Base-by-base conservation (phyloP, 2,329 filamentous ascomycete species). In the Teratosphaeria nubilosa region DNA sequence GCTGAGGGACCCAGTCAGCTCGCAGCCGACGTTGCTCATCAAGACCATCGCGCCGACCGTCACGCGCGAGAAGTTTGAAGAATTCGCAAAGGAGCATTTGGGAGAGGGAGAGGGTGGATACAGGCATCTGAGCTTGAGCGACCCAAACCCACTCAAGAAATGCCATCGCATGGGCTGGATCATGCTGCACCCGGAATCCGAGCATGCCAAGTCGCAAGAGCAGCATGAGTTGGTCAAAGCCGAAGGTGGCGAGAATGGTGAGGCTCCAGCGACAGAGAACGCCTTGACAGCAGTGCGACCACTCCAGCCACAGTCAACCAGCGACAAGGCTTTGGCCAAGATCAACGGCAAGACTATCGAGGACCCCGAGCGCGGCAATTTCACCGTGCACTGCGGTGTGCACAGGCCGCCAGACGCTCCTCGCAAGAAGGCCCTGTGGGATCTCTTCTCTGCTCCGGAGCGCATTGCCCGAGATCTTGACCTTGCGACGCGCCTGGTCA, bases 91-190 rank as follows among this genome's bases (percentile, higher is more conserved):
- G 70, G 91, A 96, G 72, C 88, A 96, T 70, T 82, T 97, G 3
- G 91, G 92, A 14, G 91, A 96, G 68, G 87, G 86, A 53, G 87
- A 94, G 63, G 91, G 91, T 56, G 92, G 92, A 2, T 96, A 94
- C 77, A 95, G 92, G 70, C 97, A 92, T 86, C 80, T 99, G 5
- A 97, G 92, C 34, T 81, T 99, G 54, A 96, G 91, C 65, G 94
- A 99, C 68, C 94, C 94, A 0, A 99, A 99, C 69, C 94, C 94
- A 1, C 87, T 90, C 68, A 99, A 99, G 76, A 88, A 95, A 63
- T 99, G 91, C 69, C 94, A 99, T 71, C 87, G 94, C 24, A 97
- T 99, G 73, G 94, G 94, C 24, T 99, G 95, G 92, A 95, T 99
- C 60, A 94, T 97, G 82, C 81, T 99, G 10, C 88, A 97, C 68